Percentiles rank a stretch among this genome's conserved stretches.
phyloP scores from a whole-genome alignment of 306 rosid genomes.

The Acacia crassicarpa region DNA sequence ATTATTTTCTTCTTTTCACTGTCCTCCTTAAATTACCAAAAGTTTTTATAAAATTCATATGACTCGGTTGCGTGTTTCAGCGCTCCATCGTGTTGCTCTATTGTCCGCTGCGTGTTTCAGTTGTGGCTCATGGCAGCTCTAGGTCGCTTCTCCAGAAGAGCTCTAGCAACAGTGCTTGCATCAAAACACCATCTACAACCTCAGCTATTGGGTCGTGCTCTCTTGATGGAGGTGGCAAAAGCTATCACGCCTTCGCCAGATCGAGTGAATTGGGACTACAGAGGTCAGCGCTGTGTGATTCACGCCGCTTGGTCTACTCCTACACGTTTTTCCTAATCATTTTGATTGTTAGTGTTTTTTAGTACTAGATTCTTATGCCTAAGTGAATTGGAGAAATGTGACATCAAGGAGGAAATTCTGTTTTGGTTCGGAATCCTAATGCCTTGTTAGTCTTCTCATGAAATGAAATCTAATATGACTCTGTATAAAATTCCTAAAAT shows the following conservation, averaged over 20 bases:
- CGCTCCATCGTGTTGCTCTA: not conserved
- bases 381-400: not conserved
- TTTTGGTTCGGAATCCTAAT: not conserved
- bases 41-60: too few species aligned
- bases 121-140: conserved; percentile 65
- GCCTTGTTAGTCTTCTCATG: not conserved
- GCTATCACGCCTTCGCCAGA: conserved; percentile 59
- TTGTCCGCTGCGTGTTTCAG: not conserved
- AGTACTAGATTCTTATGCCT: not conserved
- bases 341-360: not conserved
- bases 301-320: conserved; percentile 99
- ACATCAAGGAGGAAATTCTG: not conserved
- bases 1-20: too few species aligned
- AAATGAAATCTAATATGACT: not conserved
- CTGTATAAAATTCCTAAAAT: not conserved
- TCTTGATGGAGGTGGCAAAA: conserved; percentile 58
- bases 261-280: conserved; percentile 96
- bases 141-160: conserved; percentile 72
- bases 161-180: conserved; percentile 45
- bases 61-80: too few species aligned
- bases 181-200: conserved; percentile 32
- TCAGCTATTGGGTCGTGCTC: too few species aligned
- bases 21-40: too few species aligned
- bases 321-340: conserved; percentile 56
- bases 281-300: conserved; percentile 93